Evolutionary conservation across 2,329 filamentous ascomycete species (phyloP), one percentile per base, ranked within the genome.

Genomic region (Dactylellina parvicollis): DNA sequence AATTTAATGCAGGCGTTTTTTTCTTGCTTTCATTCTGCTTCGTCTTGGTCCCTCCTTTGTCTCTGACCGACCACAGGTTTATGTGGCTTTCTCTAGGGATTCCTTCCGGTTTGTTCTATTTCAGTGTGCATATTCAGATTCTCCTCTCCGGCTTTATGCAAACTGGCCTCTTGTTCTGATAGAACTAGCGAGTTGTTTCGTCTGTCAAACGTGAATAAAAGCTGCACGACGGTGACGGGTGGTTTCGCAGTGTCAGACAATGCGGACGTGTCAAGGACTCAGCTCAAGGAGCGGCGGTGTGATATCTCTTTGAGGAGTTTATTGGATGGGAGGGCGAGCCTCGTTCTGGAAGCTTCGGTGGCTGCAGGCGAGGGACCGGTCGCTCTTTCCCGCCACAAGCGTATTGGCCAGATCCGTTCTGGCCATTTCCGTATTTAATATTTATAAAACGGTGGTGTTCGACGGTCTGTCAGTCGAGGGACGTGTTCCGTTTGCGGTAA

Each of bases 1-100:
- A 46, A 38, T 38, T 14, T 22, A 52, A 46, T 65, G 52, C 44
- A 72, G 67, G 67, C 67, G 67, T 72, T 72, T 20, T 50, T 52
- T 36, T 52, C 32, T 47, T 54, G 14, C 38, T 34, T 26, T 26
- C 30, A 18, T 46, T 46, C 14, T 59, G 18, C 18, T 34, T 46
- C 20, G 30, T 34, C 30, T 28, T 42, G 38, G 3, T 14, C 20
- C 50, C n/a, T 50, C 54, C 44, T 26, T 49, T 20, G 22, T 56
- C 12, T 56, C 36, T 16, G 34, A 20, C 22, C 12, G 26, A 9
- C 24, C 46, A 42, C 38, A 47, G 16, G 22, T 30, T 24, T 34
- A n/a, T 56, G 32, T 59, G 40, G n/a, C 1, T 40, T 57, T 16
- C 46, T 47, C 14, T 28, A 18, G 32, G 34, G 18, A 8, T 50